Conservation (phyloP, 2,329 filamentous ascomycete species). For the Pseudogymnoascus sp. region DNA sequence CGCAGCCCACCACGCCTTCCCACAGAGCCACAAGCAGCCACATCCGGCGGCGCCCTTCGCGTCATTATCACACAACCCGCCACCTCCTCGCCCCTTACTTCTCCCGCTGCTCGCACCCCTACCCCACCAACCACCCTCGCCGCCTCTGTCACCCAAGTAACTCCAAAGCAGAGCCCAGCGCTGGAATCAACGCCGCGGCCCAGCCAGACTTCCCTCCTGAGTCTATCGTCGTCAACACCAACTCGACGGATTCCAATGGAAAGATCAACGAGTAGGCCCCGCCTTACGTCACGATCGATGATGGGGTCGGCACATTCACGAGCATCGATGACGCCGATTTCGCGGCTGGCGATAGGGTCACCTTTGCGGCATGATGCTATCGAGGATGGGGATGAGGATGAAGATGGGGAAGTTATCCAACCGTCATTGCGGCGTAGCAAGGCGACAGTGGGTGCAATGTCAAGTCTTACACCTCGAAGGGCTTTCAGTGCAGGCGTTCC, state of each 20-base stretch:
- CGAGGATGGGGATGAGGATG: not conserved
- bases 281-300: not conserved
- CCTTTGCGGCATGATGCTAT: not conserved
- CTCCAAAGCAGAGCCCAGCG: not conserved
- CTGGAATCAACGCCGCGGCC: not conserved
- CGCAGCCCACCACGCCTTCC: not conserved
- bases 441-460: constrained; percentile 17
- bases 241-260: not conserved
- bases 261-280: not conserved
- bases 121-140: not conserved
- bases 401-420: not conserved
- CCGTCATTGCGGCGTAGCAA: constrained; percentile 11
- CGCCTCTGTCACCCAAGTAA: not conserved
- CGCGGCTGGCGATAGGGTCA: not conserved
- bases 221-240: not conserved
- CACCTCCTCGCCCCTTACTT: not conserved
- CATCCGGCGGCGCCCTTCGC: not conserved
- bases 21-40: not conserved
- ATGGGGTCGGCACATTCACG: not conserved
- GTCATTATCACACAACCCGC: not conserved
- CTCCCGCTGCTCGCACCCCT: not conserved
- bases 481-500: not conserved
- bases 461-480: not conserved
- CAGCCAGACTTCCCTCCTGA: not conserved
- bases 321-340: not conserved